Base-by-base conservation (phyloP, 148 eudicot genomes). In the Rhododendron vialii region DNA sequence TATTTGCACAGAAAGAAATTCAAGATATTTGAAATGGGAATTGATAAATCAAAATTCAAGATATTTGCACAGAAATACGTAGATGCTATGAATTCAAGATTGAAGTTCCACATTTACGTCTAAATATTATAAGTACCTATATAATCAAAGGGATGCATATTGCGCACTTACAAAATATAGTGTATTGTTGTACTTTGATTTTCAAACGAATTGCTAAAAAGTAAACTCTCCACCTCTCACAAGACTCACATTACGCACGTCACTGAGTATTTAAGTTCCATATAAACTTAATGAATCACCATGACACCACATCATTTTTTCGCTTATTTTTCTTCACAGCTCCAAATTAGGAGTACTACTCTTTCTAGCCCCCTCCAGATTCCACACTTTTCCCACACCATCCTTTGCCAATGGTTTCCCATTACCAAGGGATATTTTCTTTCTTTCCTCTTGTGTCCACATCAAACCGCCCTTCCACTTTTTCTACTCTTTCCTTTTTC, bases 381-480 rank as follows among this genome's bases (percentile, higher is more conserved):
- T 82, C 71, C 84, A 59, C 45, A 41, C 45, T 41, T 41, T 41
- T 41, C 45, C 43, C 45, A 41, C 50, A 24, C 74, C 50, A 7
- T 41, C 30, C 50, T 6, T 63, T 63, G 53, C 59, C n/a, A 57
- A 82, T 55, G 47, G 69, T 53, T 47, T 82, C 48, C 24, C 69
- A 82, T 33, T 57, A 15, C 26, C 38, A 33, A 33, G 1, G 20
- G 47, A 7, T 50, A 28, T 9, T 84, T 83, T 50, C 45, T 77
- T 57, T 8, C 55, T 51, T 30, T 7, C 20, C 24, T 36, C 47
- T 78, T 12, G 5, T 10, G 14, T 47, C 57, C 36, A 67, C 6
- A 78, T 87, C 88, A 79, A 78, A 87, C 86, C 80, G 80, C 51
- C 88, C 79, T 45, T 22, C 78, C 84, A 65, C 83, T 65, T 12